Base-by-base conservation (phyloP, 495 filamentous ascomycete genomes). In the Penicillium goetzii region DNA sequence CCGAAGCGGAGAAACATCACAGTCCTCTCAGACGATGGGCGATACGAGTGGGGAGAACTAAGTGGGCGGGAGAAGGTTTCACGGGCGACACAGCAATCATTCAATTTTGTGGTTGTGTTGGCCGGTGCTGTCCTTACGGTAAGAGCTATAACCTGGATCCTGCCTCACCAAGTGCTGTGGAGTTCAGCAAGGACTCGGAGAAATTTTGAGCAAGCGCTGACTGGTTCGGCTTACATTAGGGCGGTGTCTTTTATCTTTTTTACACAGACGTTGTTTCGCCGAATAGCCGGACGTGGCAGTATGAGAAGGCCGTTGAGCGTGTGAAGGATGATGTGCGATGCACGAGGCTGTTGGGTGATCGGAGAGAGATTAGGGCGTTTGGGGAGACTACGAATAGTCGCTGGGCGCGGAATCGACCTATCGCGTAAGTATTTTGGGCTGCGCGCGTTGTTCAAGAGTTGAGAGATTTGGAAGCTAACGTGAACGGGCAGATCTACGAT, bases 241-340 rank as follows among this genome's bases (percentile, higher is more conserved):
- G 88, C 66, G 87, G 88, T 38, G 88, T 96, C 21, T 81, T 85
- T 62, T 90, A 89, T 62, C 77, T 96, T 38, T 83, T 99, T 33
- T 98, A 91, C 72, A 81, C 83, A 11, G 95, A 99, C 53, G 90
- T 98, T 21, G 89, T 98, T 73, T 89, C 91, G 14, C 86, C 90
- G 3, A 89, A 94, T 72, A 93, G 91, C 76, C 89, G 89, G 73
- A 92, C 89, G 28, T 86, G 86, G 68, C 90, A 96, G 74, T 99
- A 96, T 79, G 97, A 96, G 75, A 88, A 89, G 47, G 91, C 92
- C 1, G 89, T 96, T 34, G 84, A 91, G 64, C 87, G 88, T 47
- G 87, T 99, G 69, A 89, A 88, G 72, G 79, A 82, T 38, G 90
- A 96, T 70, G 70, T 84, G 15, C 77, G 84, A 47, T 94, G 90